Base-by-base conservation (phyloP, 352 stramenopile species). In the Peronosclerospora sorghi region DNA sequence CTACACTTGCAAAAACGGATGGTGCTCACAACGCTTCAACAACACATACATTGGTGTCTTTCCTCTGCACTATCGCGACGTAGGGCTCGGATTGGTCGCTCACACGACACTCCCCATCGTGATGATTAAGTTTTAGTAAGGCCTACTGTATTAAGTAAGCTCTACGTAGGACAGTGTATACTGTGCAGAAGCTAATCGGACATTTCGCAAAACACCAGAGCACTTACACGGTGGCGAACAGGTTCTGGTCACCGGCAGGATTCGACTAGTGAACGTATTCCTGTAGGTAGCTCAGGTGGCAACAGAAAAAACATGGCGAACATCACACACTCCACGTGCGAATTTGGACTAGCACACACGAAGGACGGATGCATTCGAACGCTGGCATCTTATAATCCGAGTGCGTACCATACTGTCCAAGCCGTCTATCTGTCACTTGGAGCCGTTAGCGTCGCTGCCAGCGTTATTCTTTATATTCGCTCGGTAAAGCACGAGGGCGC, bases 261-360 rank as follows among this genome's bases (percentile, higher is more conserved):
- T n/a, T n/a, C n/a, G n/a, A n/a, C n/a, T n/a, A n/a, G n/a, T n/a
- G n/a, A n/a, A n/a, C n/a, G n/a, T n/a, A n/a, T n/a, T n/a, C n/a
- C n/a, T n/a, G n/a, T n/a, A n/a, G n/a, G 21, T 6, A 26, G 21
- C 6, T 7, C 21, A 26, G 21, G 21, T 7, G 8, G 2, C 15
- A 9, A 13, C 15, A 5, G 30, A 15, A 35, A 2, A 9, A 15
- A 4, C 15, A 67, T 68, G 54, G 45, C 44, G 23, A 73, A 68
- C 19, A 65, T 72, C 35, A 61, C 54, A 15, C 54, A 65, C 12
- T 34, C 48, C 8, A 73, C 59, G 17, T 69, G 59, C 43, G 51
- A 54, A n/a, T 69, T 60, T 35, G 52, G 56, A 24, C 53, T 68
- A 26, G 54, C 53, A 29, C 41, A 37, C 23, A 64, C 56, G 4